Conservation (phyloP, 1,284 basidiomycete species). For the Golubevia sp. region DNA sequence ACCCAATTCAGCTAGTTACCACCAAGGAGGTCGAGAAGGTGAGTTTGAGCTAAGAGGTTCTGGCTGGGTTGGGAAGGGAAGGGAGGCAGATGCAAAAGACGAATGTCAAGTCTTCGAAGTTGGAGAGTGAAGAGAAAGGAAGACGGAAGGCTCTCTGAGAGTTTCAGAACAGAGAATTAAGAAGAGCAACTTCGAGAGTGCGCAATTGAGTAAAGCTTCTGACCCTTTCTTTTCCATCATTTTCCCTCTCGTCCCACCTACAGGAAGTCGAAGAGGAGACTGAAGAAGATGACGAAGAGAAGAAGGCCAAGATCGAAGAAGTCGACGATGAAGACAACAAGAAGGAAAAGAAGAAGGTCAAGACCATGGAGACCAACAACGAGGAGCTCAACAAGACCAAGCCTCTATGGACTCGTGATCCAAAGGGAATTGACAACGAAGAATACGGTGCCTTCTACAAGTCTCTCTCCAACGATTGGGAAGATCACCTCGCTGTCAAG, state of each 20-base stretch:
- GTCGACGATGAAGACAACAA: slow-evolving; percentile 81
- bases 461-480: slow-evolving; percentile 99
- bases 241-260: not conserved
- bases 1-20: slow-evolving; percentile 97
- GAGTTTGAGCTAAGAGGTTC: too few species aligned
- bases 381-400: slow-evolving; percentile 99
- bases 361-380: slow-evolving; percentile 70
- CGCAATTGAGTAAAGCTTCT: slow-evolving; percentile 29
- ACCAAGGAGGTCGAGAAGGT: slow-evolving; percentile 93
- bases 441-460: slow-evolving; percentile 99
- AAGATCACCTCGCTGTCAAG: slow-evolving; percentile 98
- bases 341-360: slow-evolving; percentile 96
- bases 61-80: too few species aligned
- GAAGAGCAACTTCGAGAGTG: slow-evolving; percentile 67
- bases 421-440: slow-evolving; percentile 86
- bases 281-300: slow-evolving; percentile 73
- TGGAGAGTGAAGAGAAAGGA: too few species aligned
- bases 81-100: too few species aligned
- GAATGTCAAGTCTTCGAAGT: too few species aligned
- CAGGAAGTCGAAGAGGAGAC: slow-evolving; percentile 83
- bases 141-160: too few species aligned
- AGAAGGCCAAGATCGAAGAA: slow-evolving; percentile 74
- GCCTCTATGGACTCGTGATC: slow-evolving; percentile 98
- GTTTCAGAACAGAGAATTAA: too few species aligned
- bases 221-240: not conserved